Conservation (phyloP, 768 basidiomycete genomes). For the Pholiota molesta region DNA sequence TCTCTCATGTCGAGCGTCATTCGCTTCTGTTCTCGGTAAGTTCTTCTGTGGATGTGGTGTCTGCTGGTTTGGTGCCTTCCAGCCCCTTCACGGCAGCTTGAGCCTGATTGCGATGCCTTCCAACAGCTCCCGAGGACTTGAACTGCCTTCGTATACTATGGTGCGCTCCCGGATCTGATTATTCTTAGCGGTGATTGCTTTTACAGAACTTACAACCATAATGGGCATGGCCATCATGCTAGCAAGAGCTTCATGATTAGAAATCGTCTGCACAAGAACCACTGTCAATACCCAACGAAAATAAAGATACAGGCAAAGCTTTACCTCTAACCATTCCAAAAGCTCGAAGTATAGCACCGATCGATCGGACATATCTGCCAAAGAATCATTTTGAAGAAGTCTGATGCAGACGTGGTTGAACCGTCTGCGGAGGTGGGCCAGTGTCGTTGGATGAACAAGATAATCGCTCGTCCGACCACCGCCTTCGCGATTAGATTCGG, state of each 20-base stretch:
- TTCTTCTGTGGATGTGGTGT: conserved; percentile 52
- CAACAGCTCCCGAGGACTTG: conserved; percentile 88
- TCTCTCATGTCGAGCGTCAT: conserved; percentile 71
- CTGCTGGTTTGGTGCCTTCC: conserved; percentile 59
- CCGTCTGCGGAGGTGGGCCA: conserved; percentile 88
- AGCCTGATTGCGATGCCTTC: conserved; percentile 94
- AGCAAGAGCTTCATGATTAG: conserved; percentile 89
- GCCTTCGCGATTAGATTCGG: conserved; percentile 78
- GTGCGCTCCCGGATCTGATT: conserved; percentile 74
- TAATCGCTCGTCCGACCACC: conserved; percentile 88
- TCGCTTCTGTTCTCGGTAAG: conserved; percentile 89
- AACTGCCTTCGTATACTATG: conserved; percentile 88
- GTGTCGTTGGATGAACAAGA: conserved; percentile 87
- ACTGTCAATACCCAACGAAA: conserved; percentile 2
- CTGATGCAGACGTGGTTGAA: conserved; percentile 89
- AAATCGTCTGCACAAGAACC: conserved; percentile 68
- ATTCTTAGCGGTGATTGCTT: conserved; percentile 61
- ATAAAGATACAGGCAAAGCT: conserved; percentile 4
- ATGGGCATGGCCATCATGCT: conserved; percentile 98
- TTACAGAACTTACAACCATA: conserved; percentile 79
- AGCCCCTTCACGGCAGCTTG: conserved; percentile 89
- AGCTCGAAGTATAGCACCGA: conserved; percentile 84
- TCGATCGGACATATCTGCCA: conserved; percentile 94
- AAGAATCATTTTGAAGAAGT: conserved; percentile 87
- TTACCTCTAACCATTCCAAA: conserved; percentile 90